Conservation (phyloP, 2,329 filamentous ascomycete species). For the Penicillium sp. region DNA sequence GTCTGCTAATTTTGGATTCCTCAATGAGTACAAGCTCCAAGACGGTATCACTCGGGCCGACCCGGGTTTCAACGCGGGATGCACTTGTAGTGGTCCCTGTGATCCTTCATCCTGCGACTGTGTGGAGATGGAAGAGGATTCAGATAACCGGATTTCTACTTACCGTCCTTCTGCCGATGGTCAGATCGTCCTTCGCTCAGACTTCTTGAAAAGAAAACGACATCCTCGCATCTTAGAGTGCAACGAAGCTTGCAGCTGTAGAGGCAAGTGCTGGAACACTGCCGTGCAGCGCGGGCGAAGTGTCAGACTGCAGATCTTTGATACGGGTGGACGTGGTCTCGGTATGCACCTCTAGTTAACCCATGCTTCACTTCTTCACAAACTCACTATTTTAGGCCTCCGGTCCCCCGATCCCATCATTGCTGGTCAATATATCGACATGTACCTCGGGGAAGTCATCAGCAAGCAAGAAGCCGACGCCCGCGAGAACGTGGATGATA, state of each 20-base stretch:
- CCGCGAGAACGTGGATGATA: slow-evolving; percentile 35
- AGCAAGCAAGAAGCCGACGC: slow-evolving; percentile 36
- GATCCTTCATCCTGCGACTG: slow-evolving; percentile 29
- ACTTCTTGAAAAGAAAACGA: slow-evolving; percentile 32
- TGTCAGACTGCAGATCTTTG: slow-evolving; percentile 43
- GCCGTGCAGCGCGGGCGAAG: slow-evolving; percentile 43
- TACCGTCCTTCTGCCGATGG: slow-evolving; percentile 23
- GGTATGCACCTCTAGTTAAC: slow-evolving; percentile 24
- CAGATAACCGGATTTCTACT: slow-evolving; percentile 29
- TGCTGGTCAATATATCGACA: slow-evolving; percentile 47
- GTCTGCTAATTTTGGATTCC: slow-evolving; percentile 39
- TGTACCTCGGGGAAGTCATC: slow-evolving; percentile 47
- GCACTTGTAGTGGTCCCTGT: slow-evolving; percentile 30
- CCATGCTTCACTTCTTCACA: background rate
- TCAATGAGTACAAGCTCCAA: slow-evolving; percentile 36
- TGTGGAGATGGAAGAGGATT: slow-evolving; percentile 30
- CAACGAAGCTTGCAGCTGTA: slow-evolving; percentile 38
- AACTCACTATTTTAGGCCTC: slow-evolving; percentile 32
- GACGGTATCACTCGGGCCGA: slow-evolving; percentile 26
- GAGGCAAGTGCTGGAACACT: slow-evolving; percentile 39
- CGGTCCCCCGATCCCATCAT: slow-evolving; percentile 39
- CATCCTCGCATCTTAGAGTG: slow-evolving; percentile 43
- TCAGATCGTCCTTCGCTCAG: slow-evolving; percentile 27
- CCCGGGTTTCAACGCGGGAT: slow-evolving; percentile 34
- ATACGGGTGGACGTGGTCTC: slow-evolving; percentile 43